phyloP scores from a whole-genome alignment of 2,329 filamentous ascomycete species.

The Pyrenochaeta sp. region DNA sequence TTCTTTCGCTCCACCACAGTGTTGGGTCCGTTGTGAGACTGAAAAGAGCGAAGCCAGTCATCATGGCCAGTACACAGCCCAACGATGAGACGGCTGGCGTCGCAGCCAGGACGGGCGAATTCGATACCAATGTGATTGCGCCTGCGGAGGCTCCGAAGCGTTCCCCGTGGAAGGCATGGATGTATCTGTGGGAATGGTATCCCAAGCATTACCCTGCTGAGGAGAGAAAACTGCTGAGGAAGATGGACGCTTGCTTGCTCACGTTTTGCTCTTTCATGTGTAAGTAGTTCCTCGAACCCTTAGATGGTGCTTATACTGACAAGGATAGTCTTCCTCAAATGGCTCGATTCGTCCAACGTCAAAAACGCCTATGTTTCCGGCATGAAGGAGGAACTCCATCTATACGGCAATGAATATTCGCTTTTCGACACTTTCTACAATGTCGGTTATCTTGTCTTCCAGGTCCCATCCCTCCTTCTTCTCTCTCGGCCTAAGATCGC shows the following conservation, averaged over 20 bases:
- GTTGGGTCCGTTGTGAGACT: slow-evolving; percentile 5
- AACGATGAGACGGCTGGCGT: slow-evolving; percentile 30
- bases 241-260: slow-evolving; percentile 48
- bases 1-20: slow-evolving; percentile 9
- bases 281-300: slow-evolving; percentile 19
- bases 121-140: slow-evolving; percentile 41
- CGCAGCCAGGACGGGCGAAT: slow-evolving; percentile 29
- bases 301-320: slow-evolving; percentile 2
- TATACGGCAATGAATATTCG: slow-evolving; percentile 67
- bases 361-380: slow-evolving; percentile 57
- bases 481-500: slow-evolving; percentile 50
- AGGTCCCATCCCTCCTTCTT: slow-evolving; percentile 49
- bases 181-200: slow-evolving; percentile 52
- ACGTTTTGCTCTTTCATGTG: slow-evolving; percentile 51
- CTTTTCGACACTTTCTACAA: slow-evolving; percentile 57
- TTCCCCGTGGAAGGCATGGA: slow-evolving; percentile 50
- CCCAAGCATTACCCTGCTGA: slow-evolving; percentile 46
- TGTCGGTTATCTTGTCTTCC: slow-evolving; percentile 51
- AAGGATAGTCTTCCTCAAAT: slow-evolving; percentile 48
- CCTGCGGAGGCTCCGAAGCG: slow-evolving; percentile 45
- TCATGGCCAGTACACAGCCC: slow-evolving; percentile 30
- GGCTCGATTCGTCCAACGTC: slow-evolving; percentile 49
- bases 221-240: slow-evolving; percentile 45
- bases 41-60: slow-evolving; percentile 2
- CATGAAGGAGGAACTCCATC: slow-evolving; percentile 41